Evolutionary conservation across 257 asterid genomes (phyloP), one percentile per base, ranked within the genome.

Genomic region (Oldenlandia corymbosa): DNA sequence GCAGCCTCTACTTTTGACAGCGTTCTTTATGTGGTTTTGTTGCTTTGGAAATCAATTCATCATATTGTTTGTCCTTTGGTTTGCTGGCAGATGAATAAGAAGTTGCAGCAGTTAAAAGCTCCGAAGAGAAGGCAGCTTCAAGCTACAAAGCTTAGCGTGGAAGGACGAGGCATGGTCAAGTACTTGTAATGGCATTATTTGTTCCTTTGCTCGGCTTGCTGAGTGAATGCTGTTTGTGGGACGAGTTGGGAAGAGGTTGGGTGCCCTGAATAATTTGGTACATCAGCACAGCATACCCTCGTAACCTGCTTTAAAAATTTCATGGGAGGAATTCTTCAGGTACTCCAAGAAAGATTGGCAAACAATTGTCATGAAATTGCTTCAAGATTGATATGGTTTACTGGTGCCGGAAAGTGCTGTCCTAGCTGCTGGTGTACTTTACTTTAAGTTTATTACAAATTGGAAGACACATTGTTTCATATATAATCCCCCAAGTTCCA

Each of bases 121-220:
- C 90, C 95, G 0, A 89, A 89, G 78, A 72, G 84, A 66, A 89
- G 79, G 88, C 86, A 85, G 66, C 85, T 92, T 18, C 99, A 92
- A 81, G 99, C 99, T 14, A 82, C 97, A 11, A 92, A 84, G 72
- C 88, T 87, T 71, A 89, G 99, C 1, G 96, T 82, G 73, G 97
- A 87, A 83, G 97, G 96, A 21, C 99, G 97, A 39, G 95, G 95
- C 60, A 92, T 92, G 99, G 85, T 89, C 52, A 92, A 92, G 69
- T 92, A 92, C 70, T 84, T 92, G 32, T 92, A 73, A 74, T 21
- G 48, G 49, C n/a, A 7, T 12, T 11, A 42, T 16, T 12, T 58
- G 12, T 47, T 30, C 12, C 30, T 31, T 34, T 31, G 26, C 30
- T 27, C 13, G 26, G 16, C 26, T 37, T 11, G 61, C 32, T 17